Evolutionary conservation across 306 rosid genomes (phyloP).

Genomic region (Adenanthera pavonina): DNA sequence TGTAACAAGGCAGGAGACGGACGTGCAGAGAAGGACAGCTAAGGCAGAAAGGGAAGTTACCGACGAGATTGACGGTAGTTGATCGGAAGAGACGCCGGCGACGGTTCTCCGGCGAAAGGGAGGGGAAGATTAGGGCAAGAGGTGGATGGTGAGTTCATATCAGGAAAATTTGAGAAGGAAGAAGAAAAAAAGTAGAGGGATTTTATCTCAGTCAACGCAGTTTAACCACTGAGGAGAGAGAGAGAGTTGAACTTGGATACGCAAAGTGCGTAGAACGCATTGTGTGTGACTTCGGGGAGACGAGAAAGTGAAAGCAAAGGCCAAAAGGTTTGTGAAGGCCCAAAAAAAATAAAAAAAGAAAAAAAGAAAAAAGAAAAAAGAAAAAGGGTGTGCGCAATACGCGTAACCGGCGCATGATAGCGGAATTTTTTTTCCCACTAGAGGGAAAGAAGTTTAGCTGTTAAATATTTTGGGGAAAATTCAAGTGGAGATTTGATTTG

Average conservation of each 20-base stretch:
- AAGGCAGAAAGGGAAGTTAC: not conserved
- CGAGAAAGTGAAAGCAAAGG: conserved; percentile 2
- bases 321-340: too few species aligned
- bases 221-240: conserved; percentile 41
- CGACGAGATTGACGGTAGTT: not conserved
- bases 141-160: conserved; percentile 9
- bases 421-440: not conserved
- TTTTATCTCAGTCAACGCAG: conserved; percentile 68
- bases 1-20: not conserved
- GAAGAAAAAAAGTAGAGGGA: not conserved
- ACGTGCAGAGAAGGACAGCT: not conserved
- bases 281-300: not conserved
- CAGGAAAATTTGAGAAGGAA: not conserved
- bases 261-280: conserved; percentile 67
- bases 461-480: too few species aligned
- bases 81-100: conserved; percentile 26
- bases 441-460: too few species aligned
- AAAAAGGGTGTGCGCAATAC: conserved; percentile 34
- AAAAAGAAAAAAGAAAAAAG: too few species aligned
- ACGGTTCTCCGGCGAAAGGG: conserved; percentile 28
- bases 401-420: conserved; percentile 42
- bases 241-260: conserved; percentile 58
- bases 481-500: too few species aligned
- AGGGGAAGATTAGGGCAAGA: conserved; percentile 12
- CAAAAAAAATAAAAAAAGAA: too few species aligned